Evolutionary conservation across 2,329 filamentous ascomycete species (phyloP).

Genomic region (Teratosphaeria destructans): DNA sequence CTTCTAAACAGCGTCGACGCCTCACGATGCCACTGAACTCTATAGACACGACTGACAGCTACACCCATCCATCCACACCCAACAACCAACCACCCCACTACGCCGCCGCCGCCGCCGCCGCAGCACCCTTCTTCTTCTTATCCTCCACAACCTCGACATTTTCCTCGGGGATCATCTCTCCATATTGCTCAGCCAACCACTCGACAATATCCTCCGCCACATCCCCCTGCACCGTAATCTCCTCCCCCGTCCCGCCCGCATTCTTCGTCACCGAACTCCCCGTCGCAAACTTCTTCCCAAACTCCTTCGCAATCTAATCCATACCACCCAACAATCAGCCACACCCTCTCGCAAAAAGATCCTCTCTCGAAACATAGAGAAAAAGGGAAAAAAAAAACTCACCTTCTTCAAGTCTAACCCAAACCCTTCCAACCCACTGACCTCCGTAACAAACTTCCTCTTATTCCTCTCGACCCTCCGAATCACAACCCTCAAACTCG

Average conservation of each 20-base stretch:
- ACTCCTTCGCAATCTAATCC: constrained; percentile 59
- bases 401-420: constrained; percentile 91
- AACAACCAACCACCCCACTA: not conserved
- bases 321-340: not conserved
- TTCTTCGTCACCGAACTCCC: constrained; percentile 87
- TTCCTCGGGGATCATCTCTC: constrained; percentile 72
- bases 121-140: constrained; percentile 70
- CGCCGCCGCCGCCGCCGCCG: not conserved
- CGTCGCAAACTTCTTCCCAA: constrained; percentile 97
- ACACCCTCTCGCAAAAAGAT: not conserved
- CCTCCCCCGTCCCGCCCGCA: constrained; percentile 58
- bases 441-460: constrained; percentile 88
- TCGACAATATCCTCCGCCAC: constrained; percentile 90
- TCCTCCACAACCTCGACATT: constrained; percentile 93
- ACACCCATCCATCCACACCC: too few relatives aligned
- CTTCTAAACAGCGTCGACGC: not conserved
- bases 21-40: not conserved
- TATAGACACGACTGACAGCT: too few relatives aligned
- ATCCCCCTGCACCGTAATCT: constrained; percentile 96
- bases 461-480: constrained; percentile 98
- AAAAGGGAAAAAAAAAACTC: not conserved
- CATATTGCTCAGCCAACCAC: constrained; percentile 80
- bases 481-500: constrained; percentile 73
- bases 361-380: constrained; percentile 4
- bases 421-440: constrained; percentile 83